These are phyloP conservation scores for Paecilomyces sp. DNA, from an alignment of 2,329 filamentous ascomycete genomes.

Conservation along the genomic window DNA sequence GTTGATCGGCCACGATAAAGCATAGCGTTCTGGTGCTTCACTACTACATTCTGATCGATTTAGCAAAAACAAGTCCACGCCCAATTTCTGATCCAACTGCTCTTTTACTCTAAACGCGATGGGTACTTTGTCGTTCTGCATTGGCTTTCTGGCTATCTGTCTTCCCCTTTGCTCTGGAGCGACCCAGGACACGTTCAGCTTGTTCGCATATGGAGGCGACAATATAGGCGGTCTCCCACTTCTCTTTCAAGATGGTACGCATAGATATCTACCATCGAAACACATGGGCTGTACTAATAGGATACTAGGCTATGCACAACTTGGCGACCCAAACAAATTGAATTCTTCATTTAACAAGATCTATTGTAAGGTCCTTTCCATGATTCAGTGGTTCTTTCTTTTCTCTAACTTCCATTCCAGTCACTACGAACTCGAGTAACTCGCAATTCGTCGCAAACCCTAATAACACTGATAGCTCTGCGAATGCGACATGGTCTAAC, in stretches of 20 bases:
- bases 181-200: not conserved
- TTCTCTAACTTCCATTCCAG: not conserved
- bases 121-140: not conserved
- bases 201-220: not conserved
- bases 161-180: not conserved
- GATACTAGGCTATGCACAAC: not conserved
- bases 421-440: not conserved
- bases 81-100: not conserved
- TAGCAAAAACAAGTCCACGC: not conserved
- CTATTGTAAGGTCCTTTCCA: not conserved
- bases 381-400: not conserved
- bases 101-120: not conserved
- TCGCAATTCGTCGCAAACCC: not conserved
- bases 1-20: not conserved
- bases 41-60: not conserved
- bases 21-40: not conserved
- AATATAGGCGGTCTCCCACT: not conserved
- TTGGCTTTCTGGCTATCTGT: not conserved
- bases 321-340: not conserved
- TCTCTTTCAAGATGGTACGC: not conserved
- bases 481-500: not conserved
- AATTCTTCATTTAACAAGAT: not conserved
- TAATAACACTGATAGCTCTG: not conserved
- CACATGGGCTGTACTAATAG: not conserved
- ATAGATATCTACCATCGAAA: not conserved